A percentile compares a stretch with the other conserved stretches of the same genome.
Evolutionary conservation across 345 rosid genomes (phyloP).

Genomic region (Moricandia moricandioides): DNA sequence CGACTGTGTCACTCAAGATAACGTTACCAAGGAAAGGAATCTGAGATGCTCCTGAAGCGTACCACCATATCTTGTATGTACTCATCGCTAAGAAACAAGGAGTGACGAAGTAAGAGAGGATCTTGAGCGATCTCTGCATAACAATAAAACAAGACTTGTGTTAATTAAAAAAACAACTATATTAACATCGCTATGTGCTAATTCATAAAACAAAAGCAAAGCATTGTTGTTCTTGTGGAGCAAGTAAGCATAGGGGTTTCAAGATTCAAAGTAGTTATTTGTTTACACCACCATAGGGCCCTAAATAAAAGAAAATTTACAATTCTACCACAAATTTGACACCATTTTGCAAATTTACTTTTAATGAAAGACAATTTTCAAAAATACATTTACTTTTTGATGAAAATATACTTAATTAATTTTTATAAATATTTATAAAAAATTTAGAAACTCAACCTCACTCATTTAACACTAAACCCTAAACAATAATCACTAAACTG

Average conservation of each 20-base stretch:
- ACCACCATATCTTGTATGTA: constrained; percentile 98
- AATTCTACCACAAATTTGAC: no score
- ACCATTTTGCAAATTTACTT: no score
- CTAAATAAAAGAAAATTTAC: no score
- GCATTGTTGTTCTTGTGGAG: constrained; percentile 2
- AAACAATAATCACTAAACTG: no score
- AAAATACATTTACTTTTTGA: no score
- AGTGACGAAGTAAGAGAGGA: constrained; percentile 61
- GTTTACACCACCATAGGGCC: not conserved
- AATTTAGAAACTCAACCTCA: no score
- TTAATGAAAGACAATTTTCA: no score
- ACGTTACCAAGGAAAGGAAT: constrained; percentile 86
- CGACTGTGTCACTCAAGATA: constrained; percentile 67
- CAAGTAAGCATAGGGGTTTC: not conserved
- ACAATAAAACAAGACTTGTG: not conserved
- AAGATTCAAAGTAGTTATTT: not conserved
- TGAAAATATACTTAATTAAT: no score
- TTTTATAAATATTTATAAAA: no score
- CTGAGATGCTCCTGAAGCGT: constrained; percentile 86
- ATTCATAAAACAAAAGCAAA: not conserved
- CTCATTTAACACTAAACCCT: no score
- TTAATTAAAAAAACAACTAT: not conserved
- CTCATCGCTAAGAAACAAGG: constrained; percentile 74
- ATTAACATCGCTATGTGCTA: not conserved
- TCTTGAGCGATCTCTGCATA: constrained; percentile 76